A percentile compares a stretch with the other conserved stretches of the same genome.
phyloP scores from a whole-genome alignment of 2,329 filamentous ascomycete genomes.

The Nigrospora oryzae region DNA sequence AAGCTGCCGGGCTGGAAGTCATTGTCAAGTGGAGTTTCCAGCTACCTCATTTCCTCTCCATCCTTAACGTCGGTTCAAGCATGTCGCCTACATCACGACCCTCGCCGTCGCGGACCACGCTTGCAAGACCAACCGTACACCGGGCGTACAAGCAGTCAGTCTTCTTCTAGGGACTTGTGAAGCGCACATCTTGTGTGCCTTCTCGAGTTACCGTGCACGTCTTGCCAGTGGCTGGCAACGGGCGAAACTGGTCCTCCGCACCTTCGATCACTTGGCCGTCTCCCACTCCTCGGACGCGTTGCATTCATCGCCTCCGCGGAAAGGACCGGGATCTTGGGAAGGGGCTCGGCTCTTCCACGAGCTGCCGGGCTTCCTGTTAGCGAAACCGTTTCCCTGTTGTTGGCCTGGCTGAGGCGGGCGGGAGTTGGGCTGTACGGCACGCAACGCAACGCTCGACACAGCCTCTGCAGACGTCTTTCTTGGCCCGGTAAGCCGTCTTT shows the following conservation, averaged over 20 bases:
- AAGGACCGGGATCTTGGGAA: slow-evolving; percentile 3
- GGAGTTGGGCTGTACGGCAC: neutral
- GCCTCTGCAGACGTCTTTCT: no score
- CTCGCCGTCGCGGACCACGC: no score
- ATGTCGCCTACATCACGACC: no score
- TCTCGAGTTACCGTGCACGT: slow-evolving; percentile 1
- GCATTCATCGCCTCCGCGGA: neutral
- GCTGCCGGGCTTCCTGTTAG: neutral
- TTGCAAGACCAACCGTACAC: no score
- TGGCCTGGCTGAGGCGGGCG: slow-evolving; percentile 1
- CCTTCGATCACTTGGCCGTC: slow-evolving; percentile 1
- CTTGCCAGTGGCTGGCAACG: neutral
- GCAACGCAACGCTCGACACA: no score
- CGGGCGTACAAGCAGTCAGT: no score
- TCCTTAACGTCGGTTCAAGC: no score
- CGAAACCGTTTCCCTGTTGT: neutral
- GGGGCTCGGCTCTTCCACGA: neutral
- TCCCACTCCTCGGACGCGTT: neutral
- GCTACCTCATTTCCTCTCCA: no score
- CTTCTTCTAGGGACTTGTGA: neutral
- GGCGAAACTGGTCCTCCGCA: neutral
- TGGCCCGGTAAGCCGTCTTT: no score
- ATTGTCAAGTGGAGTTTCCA: no score
- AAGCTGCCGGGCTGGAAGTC: no score
- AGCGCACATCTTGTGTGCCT: neutral